Evolutionary conservation across 2,329 filamentous ascomycete species (phyloP).

Genomic region (Scleromitrula shiraiana): DNA sequence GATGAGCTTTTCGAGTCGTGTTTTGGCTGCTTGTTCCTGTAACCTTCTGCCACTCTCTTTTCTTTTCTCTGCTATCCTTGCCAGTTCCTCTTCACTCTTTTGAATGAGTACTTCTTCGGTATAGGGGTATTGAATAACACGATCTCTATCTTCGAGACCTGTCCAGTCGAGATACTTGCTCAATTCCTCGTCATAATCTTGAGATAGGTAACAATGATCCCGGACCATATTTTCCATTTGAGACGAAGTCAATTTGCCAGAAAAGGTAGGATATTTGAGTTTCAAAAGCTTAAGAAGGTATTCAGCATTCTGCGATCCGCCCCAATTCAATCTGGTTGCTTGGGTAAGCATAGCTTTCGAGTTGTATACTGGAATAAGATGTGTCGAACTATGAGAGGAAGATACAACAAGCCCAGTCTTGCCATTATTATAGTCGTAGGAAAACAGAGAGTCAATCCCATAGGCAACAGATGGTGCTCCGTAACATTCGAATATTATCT

Average conservation of each 20-base stretch:
- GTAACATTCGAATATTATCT: constrained; percentile 96
- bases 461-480: constrained; percentile 82
- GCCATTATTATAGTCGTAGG: constrained; percentile 81
- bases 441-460: constrained; percentile 94
- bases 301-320: constrained; percentile 80
- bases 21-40: constrained; percentile 94
- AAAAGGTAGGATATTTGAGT: constrained; percentile 86
- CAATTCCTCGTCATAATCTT: constrained; percentile 74
- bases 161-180: constrained; percentile 78
- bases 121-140: constrained; percentile 86
- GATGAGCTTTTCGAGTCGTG: constrained; percentile 90
- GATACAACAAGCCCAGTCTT: constrained; percentile 82
- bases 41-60: constrained; percentile 87
- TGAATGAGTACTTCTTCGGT: constrained; percentile 84
- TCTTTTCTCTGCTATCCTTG: constrained; percentile 81
- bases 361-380: constrained; percentile 88
- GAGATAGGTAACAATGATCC: constrained; percentile 84
- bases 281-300: constrained; percentile 84
- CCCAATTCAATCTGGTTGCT: constrained; percentile 89
- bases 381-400: constrained; percentile 87
- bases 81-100: constrained; percentile 91
- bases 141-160: constrained; percentile 80
- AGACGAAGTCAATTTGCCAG: constrained; percentile 74
- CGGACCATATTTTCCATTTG: constrained; percentile 83
- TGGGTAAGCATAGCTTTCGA: constrained; percentile 77